Percentiles rank a stretch among this genome's conserved stretches.
Evolutionary conservation across 108 stramenopile species (phyloP).

Genomic region (Mediolabrus comicus): DNA sequence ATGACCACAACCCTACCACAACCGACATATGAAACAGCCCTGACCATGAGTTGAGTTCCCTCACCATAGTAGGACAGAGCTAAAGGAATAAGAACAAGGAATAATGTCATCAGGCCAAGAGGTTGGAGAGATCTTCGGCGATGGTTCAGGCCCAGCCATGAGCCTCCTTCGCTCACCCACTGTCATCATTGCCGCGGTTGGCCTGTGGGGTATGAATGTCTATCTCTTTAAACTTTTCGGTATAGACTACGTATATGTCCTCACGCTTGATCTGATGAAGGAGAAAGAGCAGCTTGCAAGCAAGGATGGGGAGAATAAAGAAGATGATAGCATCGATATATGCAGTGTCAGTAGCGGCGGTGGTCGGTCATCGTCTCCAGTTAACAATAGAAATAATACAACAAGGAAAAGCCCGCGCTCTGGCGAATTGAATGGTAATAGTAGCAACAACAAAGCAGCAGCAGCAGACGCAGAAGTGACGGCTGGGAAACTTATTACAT

Average conservation of each 20-base stretch:
- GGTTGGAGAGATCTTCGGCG: conserved; percentile 83
- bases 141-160: conserved; percentile 72
- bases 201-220: conserved; percentile 89
- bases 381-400: conserved; percentile 4
- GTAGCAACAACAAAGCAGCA: not conserved
- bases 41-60: not conserved
- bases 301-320: conserved; percentile 30
- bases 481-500: conserved; percentile 54
- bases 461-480: conserved; percentile 44
- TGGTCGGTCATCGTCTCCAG: not conserved
- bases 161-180: conserved; percentile 83
- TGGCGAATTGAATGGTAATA: not conserved
- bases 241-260: conserved; percentile 73
- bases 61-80: no score
- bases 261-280: conserved; percentile 69
- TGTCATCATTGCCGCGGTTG: conserved; percentile 76
- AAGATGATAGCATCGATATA: not conserved
- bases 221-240: conserved; percentile 77
- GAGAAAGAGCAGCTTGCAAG: conserved; percentile 34
- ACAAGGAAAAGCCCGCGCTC: conserved; percentile 1
- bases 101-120: conserved; percentile 83
- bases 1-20: no score
- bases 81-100: not conserved
- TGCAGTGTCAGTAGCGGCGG: not conserved
- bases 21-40: no score